These are phyloP conservation scores for Globisporangium echinulatum DNA, from an alignment of 352 stramenopile species.

Conservation along the genomic window DNA sequence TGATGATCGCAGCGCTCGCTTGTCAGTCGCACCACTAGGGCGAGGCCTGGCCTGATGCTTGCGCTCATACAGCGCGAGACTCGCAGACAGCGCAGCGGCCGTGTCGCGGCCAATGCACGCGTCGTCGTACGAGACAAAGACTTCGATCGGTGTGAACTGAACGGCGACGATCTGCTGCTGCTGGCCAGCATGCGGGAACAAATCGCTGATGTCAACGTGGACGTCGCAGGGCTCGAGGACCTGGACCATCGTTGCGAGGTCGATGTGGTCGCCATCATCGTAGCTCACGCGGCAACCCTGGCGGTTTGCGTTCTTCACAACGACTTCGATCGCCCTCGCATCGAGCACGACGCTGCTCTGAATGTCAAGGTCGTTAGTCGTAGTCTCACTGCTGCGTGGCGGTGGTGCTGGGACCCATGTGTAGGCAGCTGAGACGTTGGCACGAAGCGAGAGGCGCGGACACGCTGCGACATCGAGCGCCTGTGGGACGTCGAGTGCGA, in stretches of 20 bases:
- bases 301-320: conserved; percentile 55
- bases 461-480: conserved; percentile 32
- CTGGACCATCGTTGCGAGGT: conserved; percentile 50
- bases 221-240: conserved; percentile 73
- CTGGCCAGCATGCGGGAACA: conserved; percentile 59
- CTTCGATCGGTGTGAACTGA: conserved; percentile 66
- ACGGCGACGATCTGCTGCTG: conserved; percentile 72
- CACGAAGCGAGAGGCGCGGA: conserved; percentile 41
- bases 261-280: conserved; percentile 7
- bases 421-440: conserved; percentile 52
- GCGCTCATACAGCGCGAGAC: conserved; percentile 17
- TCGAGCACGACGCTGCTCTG: conserved; percentile 62
- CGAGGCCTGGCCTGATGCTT: background rate
- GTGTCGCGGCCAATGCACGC: conserved; percentile 43
- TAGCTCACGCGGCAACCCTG: conserved; percentile 50
- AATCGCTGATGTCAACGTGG: conserved; percentile 54
- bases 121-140: conserved; percentile 81
- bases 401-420: conserved; percentile 20
- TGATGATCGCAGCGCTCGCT: too few relatives aligned
- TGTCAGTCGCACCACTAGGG: too few relatives aligned
- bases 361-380: conserved; percentile 45
- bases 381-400: conserved; percentile 12
- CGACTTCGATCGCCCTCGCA: conserved; percentile 54
- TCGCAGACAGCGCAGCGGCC: conserved; percentile 31
- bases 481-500: conserved; percentile 51